These are phyloP conservation scores for Umbilicus rupestris DNA, from an alignment of 164 flowering plant species.

Conservation along the genomic window DNA sequence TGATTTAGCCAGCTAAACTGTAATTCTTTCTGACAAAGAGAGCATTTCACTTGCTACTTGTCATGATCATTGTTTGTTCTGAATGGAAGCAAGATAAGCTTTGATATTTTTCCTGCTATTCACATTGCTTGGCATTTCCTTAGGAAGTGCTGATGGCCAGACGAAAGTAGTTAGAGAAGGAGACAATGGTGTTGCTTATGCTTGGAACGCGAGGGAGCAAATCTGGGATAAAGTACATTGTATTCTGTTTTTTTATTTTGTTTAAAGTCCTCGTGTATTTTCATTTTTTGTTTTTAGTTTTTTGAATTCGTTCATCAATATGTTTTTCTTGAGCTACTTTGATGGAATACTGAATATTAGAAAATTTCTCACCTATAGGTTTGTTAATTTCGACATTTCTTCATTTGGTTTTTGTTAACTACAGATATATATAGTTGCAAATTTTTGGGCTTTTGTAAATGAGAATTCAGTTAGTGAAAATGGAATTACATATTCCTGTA, in stretches of 20 bases:
- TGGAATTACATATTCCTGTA: neutral
- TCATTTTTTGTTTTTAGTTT: neutral
- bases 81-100: neutral
- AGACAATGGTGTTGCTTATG: conserved; percentile 94
- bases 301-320: neutral
- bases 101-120: neutral
- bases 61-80: neutral
- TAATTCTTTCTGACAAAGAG: neutral
- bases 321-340: neutral
- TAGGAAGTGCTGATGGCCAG: conserved; percentile 87
- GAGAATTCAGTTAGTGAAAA: neutral
- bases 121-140: conserved; percentile 11
- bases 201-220: conserved; percentile 74
- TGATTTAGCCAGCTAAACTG: neutral
- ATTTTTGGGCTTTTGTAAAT: neutral
- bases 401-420: neutral
- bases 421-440: neutral
- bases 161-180: conserved; percentile 94
- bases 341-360: neutral
- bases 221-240: conserved; percentile 82
- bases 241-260: neutral
- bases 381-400: neutral
- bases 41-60: neutral
- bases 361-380: neutral
- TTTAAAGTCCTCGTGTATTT: neutral